Conservation (phyloP, 441 rosid species). For the Brassica hybrid region DNA sequence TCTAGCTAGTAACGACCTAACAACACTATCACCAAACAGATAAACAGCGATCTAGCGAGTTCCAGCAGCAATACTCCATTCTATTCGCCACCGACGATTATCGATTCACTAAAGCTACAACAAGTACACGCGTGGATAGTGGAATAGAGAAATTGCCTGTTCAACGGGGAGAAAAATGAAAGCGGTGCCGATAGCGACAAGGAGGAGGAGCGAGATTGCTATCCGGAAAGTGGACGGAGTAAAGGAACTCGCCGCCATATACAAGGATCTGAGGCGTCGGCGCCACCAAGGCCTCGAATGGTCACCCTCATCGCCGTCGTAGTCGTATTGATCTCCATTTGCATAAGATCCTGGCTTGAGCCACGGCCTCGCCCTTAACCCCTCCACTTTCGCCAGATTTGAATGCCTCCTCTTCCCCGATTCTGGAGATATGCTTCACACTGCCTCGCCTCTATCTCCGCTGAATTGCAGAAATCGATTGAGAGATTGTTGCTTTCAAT, state of each 20-base stretch:
- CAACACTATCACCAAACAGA: background rate
- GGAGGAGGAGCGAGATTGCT: slow-evolving; percentile 41
- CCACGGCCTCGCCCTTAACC: slow-evolving; percentile 49
- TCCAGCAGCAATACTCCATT: slow-evolving; percentile 6
- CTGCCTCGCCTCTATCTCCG: slow-evolving; percentile 16
- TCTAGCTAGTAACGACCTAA: background rate
- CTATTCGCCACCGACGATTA: background rate
- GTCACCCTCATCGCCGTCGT: slow-evolving; percentile 40
- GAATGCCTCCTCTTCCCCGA: slow-evolving; percentile 5
- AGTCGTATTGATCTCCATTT: slow-evolving; percentile 32
- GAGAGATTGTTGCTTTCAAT: slow-evolving; percentile 29
- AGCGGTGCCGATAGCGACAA: slow-evolving; percentile 36
- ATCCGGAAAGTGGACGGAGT: slow-evolving; percentile 38
- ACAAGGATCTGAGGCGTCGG: slow-evolving; percentile 44
- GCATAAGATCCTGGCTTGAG: slow-evolving; percentile 44
- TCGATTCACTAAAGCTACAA: slow-evolving; percentile 18
- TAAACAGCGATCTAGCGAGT: background rate
- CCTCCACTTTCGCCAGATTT: slow-evolving; percentile 53
- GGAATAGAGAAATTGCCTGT: slow-evolving; percentile 32
- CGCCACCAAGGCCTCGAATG: slow-evolving; percentile 46
- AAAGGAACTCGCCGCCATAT: slow-evolving; percentile 33
- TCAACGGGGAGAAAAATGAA: slow-evolving; percentile 43
- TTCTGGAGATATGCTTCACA: slow-evolving; percentile 18
- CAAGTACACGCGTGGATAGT: background rate
- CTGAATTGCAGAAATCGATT: slow-evolving; percentile 17